Conservation (phyloP, 2,329 filamentous ascomycete genomes). For the Corinectria fuckeliana region DNA sequence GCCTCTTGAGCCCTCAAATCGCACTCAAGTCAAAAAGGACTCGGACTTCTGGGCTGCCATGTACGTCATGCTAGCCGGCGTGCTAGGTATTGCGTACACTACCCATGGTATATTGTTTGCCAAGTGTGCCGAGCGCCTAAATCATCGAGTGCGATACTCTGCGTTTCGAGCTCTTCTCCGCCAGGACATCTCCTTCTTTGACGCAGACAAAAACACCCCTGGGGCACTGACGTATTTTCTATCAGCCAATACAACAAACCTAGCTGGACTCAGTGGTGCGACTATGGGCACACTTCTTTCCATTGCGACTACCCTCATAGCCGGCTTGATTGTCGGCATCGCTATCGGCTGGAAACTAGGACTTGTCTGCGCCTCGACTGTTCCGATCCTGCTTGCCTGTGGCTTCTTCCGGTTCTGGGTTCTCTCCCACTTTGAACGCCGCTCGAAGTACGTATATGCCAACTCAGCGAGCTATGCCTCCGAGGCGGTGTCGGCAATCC, state of each 20-base stretch:
- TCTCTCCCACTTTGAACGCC: slow-evolving; percentile 28
- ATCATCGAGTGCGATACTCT: slow-evolving; percentile 4
- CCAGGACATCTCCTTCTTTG: slow-evolving; percentile 48
- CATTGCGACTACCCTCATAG: slow-evolving; percentile 6
- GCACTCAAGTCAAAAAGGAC: slow-evolving; percentile 17
- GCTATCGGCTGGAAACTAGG: slow-evolving; percentile 52
- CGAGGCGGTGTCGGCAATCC: slow-evolving; percentile 19
- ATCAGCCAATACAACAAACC: slow-evolving; percentile 12
- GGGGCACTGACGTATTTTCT: slow-evolving; percentile 35
- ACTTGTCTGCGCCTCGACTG: slow-evolving; percentile 50
- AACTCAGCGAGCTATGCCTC: slow-evolving; percentile 15
- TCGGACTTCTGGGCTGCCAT: slow-evolving; percentile 56
- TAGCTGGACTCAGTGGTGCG: slow-evolving; percentile 18
- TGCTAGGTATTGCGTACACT: slow-evolving; percentile 44
- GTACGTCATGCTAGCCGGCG: slow-evolving; percentile 54
- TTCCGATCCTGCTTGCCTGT: slow-evolving; percentile 48
- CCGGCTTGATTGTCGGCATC: slow-evolving; percentile 13
- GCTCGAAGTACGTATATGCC: not conserved
- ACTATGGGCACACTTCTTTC: slow-evolving; percentile 19
- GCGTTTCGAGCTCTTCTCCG: slow-evolving; percentile 33
- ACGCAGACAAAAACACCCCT: slow-evolving; percentile 27
- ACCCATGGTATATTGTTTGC: slow-evolving; percentile 28
- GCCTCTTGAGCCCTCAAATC: slow-evolving; percentile 18
- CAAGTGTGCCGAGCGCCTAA: slow-evolving; percentile 27
- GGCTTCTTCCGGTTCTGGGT: slow-evolving; percentile 47